A percentile compares a stretch with the other conserved stretches of the same genome.
phyloP scores from a whole-genome alignment of 768 basidiomycete genomes.

The Austroboletus festivus region DNA sequence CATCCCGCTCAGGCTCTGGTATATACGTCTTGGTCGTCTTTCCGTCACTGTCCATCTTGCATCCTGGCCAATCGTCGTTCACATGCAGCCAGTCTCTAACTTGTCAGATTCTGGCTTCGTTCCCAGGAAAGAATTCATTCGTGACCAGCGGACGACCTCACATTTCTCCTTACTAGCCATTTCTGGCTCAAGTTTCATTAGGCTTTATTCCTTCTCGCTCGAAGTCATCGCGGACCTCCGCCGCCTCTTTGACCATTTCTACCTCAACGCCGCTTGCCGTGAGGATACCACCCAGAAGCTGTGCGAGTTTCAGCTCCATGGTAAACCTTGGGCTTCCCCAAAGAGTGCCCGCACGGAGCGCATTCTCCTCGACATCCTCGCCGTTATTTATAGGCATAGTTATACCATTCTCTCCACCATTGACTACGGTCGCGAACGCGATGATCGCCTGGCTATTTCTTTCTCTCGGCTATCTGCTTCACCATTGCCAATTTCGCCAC shows the following conservation, averaged over 20 bases:
- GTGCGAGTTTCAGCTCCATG: slow-evolving; percentile 63
- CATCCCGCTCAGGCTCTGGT: slow-evolving; percentile 28
- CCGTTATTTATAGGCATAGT: slow-evolving; percentile 59
- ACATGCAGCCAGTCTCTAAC: slow-evolving; percentile 32
- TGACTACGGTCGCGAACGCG: slow-evolving; percentile 74
- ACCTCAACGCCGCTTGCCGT: slow-evolving; percentile 43
- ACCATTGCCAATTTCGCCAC: slow-evolving; percentile 36
- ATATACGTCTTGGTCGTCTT: slow-evolving; percentile 26
- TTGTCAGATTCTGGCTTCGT: slow-evolving; percentile 50
- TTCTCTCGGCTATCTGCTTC: slow-evolving; percentile 53
- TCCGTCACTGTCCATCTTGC: slow-evolving; percentile 18
- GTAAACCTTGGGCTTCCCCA: slow-evolving; percentile 70
- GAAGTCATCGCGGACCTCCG: slow-evolving; percentile 52
- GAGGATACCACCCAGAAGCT: slow-evolving; percentile 58
- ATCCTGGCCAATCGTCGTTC: slow-evolving; percentile 24
- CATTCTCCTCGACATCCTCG: slow-evolving; percentile 64
- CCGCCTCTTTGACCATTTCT: slow-evolving; percentile 49
- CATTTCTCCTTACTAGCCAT: slow-evolving; percentile 71
- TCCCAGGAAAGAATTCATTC: slow-evolving; percentile 72
- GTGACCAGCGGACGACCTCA: slow-evolving; percentile 51
- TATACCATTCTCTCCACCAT: slow-evolving; percentile 64
- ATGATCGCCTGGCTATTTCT: slow-evolving; percentile 68
- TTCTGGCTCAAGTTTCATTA: slow-evolving; percentile 57
- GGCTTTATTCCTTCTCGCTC: slow-evolving; percentile 67
- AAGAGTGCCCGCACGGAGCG: slow-evolving; percentile 66